These are phyloP conservation scores for Vishniacozyma victoriae DNA, from an alignment of 768 basidiomycete species.

Conservation along the genomic window DNA sequence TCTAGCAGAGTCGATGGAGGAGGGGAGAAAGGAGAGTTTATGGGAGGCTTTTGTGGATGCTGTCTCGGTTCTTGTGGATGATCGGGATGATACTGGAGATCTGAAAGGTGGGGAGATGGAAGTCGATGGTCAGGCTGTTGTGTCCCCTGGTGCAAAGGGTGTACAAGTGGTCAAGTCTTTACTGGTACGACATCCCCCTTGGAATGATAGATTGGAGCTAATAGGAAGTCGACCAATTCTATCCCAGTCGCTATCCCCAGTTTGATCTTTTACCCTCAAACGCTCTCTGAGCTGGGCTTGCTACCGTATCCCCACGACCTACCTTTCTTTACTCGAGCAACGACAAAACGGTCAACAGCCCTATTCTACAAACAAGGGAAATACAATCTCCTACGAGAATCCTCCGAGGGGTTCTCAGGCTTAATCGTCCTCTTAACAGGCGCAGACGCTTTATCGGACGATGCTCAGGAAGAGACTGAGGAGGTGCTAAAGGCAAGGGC, in stretches of 20 bases:
- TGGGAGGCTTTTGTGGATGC: too few relatives aligned
- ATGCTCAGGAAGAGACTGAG: conserved; percentile 7
- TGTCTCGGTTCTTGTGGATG: too few relatives aligned
- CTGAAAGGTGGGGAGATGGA: too few relatives aligned
- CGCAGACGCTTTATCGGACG: conserved; percentile 43
- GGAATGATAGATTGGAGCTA: too few relatives aligned
- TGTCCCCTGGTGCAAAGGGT: too few relatives aligned
- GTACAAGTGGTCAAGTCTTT: too few relatives aligned
- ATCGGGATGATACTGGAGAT: too few relatives aligned
- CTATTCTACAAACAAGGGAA: conserved; percentile 66
- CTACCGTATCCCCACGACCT: conserved; percentile 27
- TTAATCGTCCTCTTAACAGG: conserved; percentile 73
- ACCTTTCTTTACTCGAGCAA: conserved; percentile 20
- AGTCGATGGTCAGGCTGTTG: too few relatives aligned
- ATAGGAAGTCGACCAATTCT: too few relatives aligned
- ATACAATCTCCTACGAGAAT: conserved; percentile 93
- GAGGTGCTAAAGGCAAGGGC: conserved; percentile 16
- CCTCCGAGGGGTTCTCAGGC: conserved; percentile 95
- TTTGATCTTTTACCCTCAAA: conserved; percentile 19
- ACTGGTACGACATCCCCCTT: too few relatives aligned
- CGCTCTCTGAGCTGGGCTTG: conserved; percentile 19
- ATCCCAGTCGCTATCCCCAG: conserved; percentile 23
- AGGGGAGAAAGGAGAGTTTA: too few relatives aligned
- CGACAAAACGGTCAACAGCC: conserved; percentile 35
- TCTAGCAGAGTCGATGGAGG: too few relatives aligned